Base-by-base conservation (phyloP, 257 asterid genomes). In the Salvia splendens region DNA sequence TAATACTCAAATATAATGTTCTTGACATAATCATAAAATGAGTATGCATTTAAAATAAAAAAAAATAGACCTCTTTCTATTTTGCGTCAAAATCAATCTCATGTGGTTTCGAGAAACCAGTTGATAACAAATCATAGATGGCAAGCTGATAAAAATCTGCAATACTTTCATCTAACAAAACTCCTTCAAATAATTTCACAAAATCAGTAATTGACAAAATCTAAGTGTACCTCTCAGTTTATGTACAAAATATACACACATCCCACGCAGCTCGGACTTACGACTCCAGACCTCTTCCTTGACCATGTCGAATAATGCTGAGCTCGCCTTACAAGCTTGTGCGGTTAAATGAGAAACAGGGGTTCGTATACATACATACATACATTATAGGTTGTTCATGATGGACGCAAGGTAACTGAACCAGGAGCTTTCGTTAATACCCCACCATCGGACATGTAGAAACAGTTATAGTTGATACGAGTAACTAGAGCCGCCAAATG, bases 401-500 rank as follows among this genome's bases (percentile, higher is more conserved):
- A n/a, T 5, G 79, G 61, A 33, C 81, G 84, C 42, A 50, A 61
- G 17, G 66, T 42, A 46, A 76, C 82, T 43, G 89, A 73, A 72
- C 83, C 83, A 40, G 93, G 77, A 54, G 87, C 73, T 3, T 83
- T 75, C 36, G 67, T 72, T 80, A 84, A 69, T 69, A 68, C 79
- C 32, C 99, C 97, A 12, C 77, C 86, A 33, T 90, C 95, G 1
- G 97, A 87, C 99, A 91, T 84, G 75, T 94, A 94, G 88, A 82
- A 94, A 61, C 78, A 81, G 84, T 91, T 94, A 79, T 88, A 91
- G 81, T 94, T 94, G 36, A 88, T 87, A 68, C 96, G 86, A 33
- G 97, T 87, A n/a, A 88, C 97, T 50, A 94, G 81, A 78, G 88
- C 99, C 9, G 95, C 97, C 65, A 91, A 78, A 68, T 94, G 97